These are phyloP conservation scores for Solanum chmielewskii DNA, from an alignment of 257 asterid genomes.

Conservation along the genomic window DNA sequence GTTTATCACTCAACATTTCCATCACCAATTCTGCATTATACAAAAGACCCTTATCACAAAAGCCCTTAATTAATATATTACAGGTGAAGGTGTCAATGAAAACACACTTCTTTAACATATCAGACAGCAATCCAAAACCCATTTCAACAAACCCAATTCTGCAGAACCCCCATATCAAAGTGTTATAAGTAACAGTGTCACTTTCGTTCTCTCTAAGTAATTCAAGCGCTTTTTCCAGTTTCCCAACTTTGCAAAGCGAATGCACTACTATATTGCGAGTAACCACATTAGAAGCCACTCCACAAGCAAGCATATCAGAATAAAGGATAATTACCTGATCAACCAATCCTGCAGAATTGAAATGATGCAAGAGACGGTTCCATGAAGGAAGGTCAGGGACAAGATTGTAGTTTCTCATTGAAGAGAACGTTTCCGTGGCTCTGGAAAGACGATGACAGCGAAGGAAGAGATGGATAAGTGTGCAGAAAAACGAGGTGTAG, in stretches of 20 bases:
- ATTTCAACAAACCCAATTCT: constrained; percentile 35
- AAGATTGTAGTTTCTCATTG: constrained; percentile 51
- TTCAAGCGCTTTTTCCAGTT: constrained; percentile 32
- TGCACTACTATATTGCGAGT: constrained; percentile 66
- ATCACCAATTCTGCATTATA: constrained; percentile 44
- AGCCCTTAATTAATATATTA: constrained; percentile 73
- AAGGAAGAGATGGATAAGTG: constrained; percentile 74
- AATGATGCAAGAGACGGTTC: constrained; percentile 59
- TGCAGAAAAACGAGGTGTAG: constrained; percentile 65
- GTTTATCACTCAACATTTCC: constrained; percentile 37
- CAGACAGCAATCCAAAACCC: constrained; percentile 70
- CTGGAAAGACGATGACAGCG: constrained; percentile 61
- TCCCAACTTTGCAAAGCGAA: constrained; percentile 56
- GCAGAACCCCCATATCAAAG: constrained; percentile 85
- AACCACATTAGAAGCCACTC: constrained; percentile 40
- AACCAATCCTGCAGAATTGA: constrained; percentile 50
- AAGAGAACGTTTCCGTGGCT: constrained; percentile 48
- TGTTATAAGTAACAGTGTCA: constrained; percentile 64
- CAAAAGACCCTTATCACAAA: constrained; percentile 59
- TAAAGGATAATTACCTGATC: constrained; percentile 59
- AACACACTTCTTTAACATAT: constrained; percentile 57
- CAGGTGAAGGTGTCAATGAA: constrained; percentile 46
- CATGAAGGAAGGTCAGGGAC: constrained; percentile 43
- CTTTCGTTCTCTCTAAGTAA: constrained; percentile 43
- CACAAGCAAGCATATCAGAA: constrained; percentile 47